These are phyloP conservation scores for Stephanodiscus triporus DNA, from an alignment of 108 stramenopile species.

Conservation along the genomic window DNA sequence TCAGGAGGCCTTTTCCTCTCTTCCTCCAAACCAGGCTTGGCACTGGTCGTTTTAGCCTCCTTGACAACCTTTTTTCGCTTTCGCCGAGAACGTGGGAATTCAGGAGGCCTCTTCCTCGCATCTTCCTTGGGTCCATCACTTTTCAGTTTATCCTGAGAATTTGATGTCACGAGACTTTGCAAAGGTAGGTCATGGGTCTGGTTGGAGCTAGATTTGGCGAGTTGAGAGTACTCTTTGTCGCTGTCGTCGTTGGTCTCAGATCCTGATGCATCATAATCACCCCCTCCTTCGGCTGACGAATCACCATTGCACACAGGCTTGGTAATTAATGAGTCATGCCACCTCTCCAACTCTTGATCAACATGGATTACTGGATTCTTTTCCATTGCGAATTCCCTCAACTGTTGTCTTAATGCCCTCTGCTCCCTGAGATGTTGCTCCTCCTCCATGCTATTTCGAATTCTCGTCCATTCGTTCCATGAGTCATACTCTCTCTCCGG, in stretches of 20 bases:
- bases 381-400: slow-evolving; percentile 29
- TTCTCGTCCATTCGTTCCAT: slow-evolving; percentile 14
- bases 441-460: slow-evolving; percentile 6
- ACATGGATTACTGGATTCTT: slow-evolving; percentile 17
- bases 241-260: not conserved
- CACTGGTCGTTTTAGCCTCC: not conserved
- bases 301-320: not conserved
- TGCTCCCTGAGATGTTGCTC: slow-evolving; percentile 16
- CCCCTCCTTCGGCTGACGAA: not conserved
- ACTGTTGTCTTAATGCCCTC: slow-evolving; percentile 22
- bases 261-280: not conserved
- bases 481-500: slow-evolving; percentile 6
- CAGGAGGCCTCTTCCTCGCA: not conserved
- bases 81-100: not conserved
- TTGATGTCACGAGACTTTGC: not conserved
- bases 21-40: not conserved
- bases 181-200: not conserved
- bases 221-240: not conserved
- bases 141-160: not conserved
- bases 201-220: not conserved
- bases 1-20: not conserved
- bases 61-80: not conserved
- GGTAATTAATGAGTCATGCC: slow-evolving; percentile 23
- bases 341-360: slow-evolving; percentile 27
- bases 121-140: not conserved